Percentiles rank a stretch among this genome's conserved stretches.
Evolutionary conservation across 78 protist genomes (phyloP).

Genomic region (Dictyostelium purpureum): DNA sequence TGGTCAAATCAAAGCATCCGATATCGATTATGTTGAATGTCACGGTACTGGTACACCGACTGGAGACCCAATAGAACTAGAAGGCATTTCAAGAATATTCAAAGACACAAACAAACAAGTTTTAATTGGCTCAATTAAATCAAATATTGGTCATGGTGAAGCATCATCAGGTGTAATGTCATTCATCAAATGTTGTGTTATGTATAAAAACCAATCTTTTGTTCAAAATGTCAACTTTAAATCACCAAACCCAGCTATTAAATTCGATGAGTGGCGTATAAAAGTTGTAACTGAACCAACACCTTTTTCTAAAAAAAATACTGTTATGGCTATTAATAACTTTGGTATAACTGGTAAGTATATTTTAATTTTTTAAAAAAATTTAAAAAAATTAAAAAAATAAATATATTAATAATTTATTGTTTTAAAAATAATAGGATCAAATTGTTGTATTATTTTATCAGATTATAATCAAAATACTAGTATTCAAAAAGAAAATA

Average conservation of each 20-base stretch:
- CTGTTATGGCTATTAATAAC: no score
- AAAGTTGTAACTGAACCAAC: slow-evolving; percentile 46
- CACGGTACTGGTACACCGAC: slow-evolving; percentile 92
- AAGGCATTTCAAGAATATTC: slow-evolving; percentile 54
- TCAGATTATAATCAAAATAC: no score
- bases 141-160: slow-evolving; percentile 31
- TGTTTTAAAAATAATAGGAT: no score
- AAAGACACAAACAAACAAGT: no score
- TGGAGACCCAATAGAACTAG: slow-evolving; percentile 93
- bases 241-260: slow-evolving; percentile 34
- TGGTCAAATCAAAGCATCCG: not conserved
- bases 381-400: slow-evolving; percentile 50
- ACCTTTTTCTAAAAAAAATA: not conserved
- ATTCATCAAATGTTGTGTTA: slow-evolving; percentile 19
- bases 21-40: slow-evolving; percentile 83
- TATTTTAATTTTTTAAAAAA: not conserved
- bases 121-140: slow-evolving; percentile 39
- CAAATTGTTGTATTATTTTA: no score
- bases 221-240: slow-evolving; percentile 34
- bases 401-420: slow-evolving; percentile 85
- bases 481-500: no score
- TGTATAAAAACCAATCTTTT: slow-evolving; percentile 2
- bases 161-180: slow-evolving; percentile 12
- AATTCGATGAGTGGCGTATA: slow-evolving; percentile 51
- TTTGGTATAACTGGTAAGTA: no score